Percentiles rank a stretch among this genome's conserved stretches.
Conservation (phyloP, 2,329 filamentous ascomycete species). For the Niveomyces coronatus region DNA sequence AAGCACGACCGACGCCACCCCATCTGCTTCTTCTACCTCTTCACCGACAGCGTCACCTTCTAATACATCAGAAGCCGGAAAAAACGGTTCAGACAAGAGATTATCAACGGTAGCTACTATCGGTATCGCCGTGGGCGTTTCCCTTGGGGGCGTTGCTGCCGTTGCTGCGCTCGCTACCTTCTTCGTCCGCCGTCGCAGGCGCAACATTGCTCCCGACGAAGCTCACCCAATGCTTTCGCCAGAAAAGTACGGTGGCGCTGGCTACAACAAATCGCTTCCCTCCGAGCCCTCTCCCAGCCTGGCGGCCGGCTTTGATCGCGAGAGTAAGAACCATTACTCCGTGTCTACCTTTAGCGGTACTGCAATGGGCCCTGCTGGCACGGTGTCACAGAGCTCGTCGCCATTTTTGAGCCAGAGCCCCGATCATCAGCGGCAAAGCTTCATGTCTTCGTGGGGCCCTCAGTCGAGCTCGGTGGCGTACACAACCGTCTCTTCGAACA, state of each 20-base stretch:
- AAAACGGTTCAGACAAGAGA: constrained; percentile 2
- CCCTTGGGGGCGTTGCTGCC: constrained; percentile 18
- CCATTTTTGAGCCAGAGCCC: not conserved
- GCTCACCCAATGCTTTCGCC: constrained; percentile 21
- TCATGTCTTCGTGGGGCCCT: not conserved
- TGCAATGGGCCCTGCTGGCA: not conserved
- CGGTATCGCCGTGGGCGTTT: constrained; percentile 23
- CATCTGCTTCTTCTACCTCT: constrained; percentile 13
- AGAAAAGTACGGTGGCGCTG: constrained; percentile 12
- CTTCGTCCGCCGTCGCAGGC: constrained; percentile 19
- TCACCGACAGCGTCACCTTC: constrained; percentile 9
- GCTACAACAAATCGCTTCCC: constrained; percentile 11
- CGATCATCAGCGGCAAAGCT: not conserved
- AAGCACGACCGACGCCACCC: constrained; percentile 10
- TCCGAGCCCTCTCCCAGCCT: constrained; percentile 15
- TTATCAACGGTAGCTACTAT: constrained; percentile 22
- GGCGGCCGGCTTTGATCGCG: constrained; percentile 4
- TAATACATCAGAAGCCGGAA: not conserved
- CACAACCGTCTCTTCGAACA: too few species aligned
- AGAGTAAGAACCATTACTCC: constrained; percentile 11
- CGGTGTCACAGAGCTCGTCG: not conserved
- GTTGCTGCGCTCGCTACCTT: constrained; percentile 17
- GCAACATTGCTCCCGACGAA: constrained; percentile 16
- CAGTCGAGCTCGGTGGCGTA: not conserved
- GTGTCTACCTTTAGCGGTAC: not conserved